Conservation (phyloP, 371 early-diverging fungal genomes). For the Haplosporangium sp. region DNA sequence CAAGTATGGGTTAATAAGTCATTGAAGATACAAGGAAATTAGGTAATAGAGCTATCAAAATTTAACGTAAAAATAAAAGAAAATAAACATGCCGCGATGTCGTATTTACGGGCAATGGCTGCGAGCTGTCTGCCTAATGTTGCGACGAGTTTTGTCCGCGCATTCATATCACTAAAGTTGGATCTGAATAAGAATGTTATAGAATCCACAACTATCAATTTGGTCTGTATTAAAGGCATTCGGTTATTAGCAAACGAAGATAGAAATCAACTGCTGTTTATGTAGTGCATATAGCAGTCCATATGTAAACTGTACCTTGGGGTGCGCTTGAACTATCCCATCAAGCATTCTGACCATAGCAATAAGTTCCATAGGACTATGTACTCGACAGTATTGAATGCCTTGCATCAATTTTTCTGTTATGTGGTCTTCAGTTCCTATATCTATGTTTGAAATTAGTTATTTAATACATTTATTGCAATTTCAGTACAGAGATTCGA, state of each 20-base stretch:
- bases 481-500: too few species aligned
- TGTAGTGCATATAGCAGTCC: neutral
- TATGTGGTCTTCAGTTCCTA: neutral
- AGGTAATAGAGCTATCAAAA: too few species aligned
- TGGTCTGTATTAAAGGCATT: slow-evolving; percentile 36
- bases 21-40: neutral
- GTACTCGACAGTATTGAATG: slow-evolving; percentile 40
- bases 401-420: slow-evolving; percentile 21
- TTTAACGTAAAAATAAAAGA: too few species aligned
- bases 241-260: neutral
- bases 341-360: slow-evolving; percentile 39
- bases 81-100: slow-evolving; percentile 31
- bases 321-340: slow-evolving; percentile 21
- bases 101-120: slow-evolving; percentile 15
- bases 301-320: slow-evolving; percentile 14
- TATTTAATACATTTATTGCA: too few species aligned
- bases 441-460: neutral
- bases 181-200: slow-evolving; percentile 68
- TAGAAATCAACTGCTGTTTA: neutral
- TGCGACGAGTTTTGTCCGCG: slow-evolving; percentile 39
- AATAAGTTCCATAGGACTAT: slow-evolving; percentile 42
- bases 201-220: slow-evolving; percentile 63
- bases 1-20: neutral
- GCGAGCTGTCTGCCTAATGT: slow-evolving; percentile 29
- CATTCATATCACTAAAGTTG: slow-evolving; percentile 56